phyloP scores from a whole-genome alignment of 768 basidiomycete genomes.

The Xerocomellus chrysenteron region DNA sequence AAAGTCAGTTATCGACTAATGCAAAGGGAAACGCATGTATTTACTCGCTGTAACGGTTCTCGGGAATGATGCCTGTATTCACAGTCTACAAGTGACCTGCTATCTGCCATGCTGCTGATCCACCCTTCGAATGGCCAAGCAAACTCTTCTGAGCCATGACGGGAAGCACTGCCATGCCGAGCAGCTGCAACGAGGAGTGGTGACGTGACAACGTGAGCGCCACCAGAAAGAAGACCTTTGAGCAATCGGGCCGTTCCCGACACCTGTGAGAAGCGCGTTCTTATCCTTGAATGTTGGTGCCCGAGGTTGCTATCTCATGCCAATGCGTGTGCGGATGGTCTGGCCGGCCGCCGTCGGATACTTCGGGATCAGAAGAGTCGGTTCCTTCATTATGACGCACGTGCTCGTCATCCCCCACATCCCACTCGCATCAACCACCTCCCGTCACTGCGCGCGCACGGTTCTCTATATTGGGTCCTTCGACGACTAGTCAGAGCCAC shows the following conservation, averaged over 20 bases:
- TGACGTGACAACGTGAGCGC: conserved; percentile 95
- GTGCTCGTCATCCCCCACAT: too few species aligned
- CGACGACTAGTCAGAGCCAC: too few species aligned
- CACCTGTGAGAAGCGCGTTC: conserved; percentile 96
- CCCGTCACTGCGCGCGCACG: too few species aligned
- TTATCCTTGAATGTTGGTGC: conserved; percentile 99
- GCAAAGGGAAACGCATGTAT: conserved; percentile 33
- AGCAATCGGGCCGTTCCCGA: conserved; percentile 98
- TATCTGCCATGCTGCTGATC: conserved; percentile 98
- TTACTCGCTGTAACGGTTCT: conserved; percentile 95
- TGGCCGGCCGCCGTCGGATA: too few species aligned
- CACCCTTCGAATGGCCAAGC: conserved; percentile 97
- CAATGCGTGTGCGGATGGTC: too few species aligned
- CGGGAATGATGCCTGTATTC: conserved; percentile 83
- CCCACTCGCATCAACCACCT: too few species aligned
- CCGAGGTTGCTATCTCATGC: conserved; percentile 97
- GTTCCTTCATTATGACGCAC: too few species aligned
- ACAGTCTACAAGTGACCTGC: conserved; percentile 88
- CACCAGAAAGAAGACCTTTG: conserved; percentile 94
- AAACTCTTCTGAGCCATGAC: conserved; percentile 97
- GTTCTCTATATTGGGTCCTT: too few species aligned
- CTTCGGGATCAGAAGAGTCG: too few species aligned
- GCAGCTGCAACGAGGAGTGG: conserved; percentile 95
- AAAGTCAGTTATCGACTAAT: not conserved
- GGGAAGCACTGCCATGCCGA: conserved; percentile 94